Conservation (phyloP, 164 flowering plant genomes). For the Stephania yunnanensis region DNA sequence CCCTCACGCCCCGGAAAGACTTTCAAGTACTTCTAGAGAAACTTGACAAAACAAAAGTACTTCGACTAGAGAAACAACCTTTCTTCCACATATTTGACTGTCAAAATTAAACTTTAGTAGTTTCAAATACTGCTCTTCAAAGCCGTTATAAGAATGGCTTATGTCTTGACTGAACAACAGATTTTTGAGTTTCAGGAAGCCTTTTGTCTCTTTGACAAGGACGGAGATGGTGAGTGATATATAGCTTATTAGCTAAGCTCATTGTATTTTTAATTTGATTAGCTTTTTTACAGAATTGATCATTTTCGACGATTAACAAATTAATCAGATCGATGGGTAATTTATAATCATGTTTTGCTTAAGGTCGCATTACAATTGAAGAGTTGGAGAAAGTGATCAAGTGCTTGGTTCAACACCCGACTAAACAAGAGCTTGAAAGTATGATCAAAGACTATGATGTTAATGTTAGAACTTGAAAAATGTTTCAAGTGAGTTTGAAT, state of each 20-base stretch:
- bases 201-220: slow-evolving; percentile 62
- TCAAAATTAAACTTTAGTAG: neutral
- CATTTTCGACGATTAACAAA: neutral
- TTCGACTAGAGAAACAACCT: neutral
- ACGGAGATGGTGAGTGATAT: slow-evolving; percentile 57
- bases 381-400: slow-evolving; percentile 78
- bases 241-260: neutral
- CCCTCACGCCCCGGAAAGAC: too few relatives aligned
- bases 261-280: neutral
- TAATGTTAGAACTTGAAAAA: too few relatives aligned
- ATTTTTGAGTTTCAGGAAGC: slow-evolving; percentile 64
- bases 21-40: too few relatives aligned
- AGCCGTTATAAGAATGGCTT: slow-evolving; percentile 31
- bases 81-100: neutral
- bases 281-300: neutral
- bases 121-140: neutral
- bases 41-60: too few relatives aligned
- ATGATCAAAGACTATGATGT: slow-evolving; percentile 70
- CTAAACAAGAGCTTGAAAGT: slow-evolving; percentile 59
- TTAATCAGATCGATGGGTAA: too few relatives aligned
- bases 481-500: too few relatives aligned
- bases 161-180: slow-evolving; percentile 48
- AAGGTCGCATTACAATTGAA: slow-evolving; percentile 73
- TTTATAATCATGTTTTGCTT: neutral
- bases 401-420: slow-evolving; percentile 74